Percentiles rank a stretch among this genome's conserved stretches.
Conservation (phyloP, 1,284 basidiomycete species). For the Peniophora sp. region DNA sequence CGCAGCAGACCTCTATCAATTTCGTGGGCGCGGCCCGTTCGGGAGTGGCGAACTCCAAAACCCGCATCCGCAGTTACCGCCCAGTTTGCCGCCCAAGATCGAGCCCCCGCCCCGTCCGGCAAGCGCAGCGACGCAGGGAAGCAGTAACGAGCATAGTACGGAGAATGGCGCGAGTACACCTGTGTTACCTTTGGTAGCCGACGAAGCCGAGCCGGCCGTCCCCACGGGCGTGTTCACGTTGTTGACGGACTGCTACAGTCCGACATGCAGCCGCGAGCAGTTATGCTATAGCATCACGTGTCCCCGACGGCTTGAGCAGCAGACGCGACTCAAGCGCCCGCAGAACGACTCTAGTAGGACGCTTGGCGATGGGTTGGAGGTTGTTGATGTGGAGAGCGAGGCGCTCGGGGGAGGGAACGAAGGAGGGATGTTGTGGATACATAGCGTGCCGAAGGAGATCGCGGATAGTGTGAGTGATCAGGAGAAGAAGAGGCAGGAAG, state of each 20-base stretch:
- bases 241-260: constrained; percentile 96
- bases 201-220: constrained; percentile 53
- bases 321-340: constrained; percentile 86
- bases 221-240: constrained; percentile 97
- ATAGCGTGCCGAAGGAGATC: constrained; percentile 92
- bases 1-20: constrained; percentile 89
- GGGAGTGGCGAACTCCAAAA: constrained; percentile 64
- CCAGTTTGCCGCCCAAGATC: constrained; percentile 10
- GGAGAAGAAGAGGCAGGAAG: constrained; percentile 96
- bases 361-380: constrained; percentile 72
- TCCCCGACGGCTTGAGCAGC: constrained; percentile 90
- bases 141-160: constrained; percentile 31
- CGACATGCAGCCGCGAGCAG: constrained; percentile 89
- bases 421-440: constrained; percentile 93
- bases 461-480: constrained; percentile 86
- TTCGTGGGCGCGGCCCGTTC: constrained; percentile 72
- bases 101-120: constrained; percentile 3
- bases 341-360: constrained; percentile 51
- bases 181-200: constrained; percentile 31
- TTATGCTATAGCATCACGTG: constrained; percentile 98
- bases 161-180: constrained; percentile 27
- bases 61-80: constrained; percentile 12
- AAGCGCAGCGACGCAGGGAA: constrained; percentile 15
- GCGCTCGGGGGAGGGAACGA: constrained; percentile 65
- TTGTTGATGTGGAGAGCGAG: constrained; percentile 65